A percentile compares a stretch with the other conserved stretches of the same genome.
Conservation (phyloP, 805 yeast genomes). For the Blastobotrys mokoenaii region DNA sequence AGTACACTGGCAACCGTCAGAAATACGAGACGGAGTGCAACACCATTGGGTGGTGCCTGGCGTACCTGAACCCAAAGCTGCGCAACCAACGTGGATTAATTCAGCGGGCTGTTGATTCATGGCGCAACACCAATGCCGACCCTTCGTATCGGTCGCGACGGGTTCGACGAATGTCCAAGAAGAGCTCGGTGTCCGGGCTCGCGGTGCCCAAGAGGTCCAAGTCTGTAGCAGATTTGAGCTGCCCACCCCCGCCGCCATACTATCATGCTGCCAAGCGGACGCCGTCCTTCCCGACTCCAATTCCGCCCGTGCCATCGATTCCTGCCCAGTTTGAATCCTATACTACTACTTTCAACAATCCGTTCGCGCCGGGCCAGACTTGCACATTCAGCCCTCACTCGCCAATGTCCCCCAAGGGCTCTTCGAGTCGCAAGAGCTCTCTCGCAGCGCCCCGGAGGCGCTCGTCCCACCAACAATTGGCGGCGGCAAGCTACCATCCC, state of each 20-base stretch:
- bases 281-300: not conserved
- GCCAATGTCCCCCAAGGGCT: not conserved
- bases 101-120: slow-evolving; percentile 45
- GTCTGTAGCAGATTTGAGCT: slow-evolving; percentile 1
- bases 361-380: slow-evolving; percentile 3
- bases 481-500: not conserved
- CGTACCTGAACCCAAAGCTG: slow-evolving; percentile 36
- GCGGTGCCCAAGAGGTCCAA: slow-evolving; percentile 1
- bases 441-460: not conserved
- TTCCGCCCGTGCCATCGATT: not conserved
- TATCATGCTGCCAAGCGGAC: slow-evolving; percentile 2
- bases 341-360: slow-evolving; percentile 3
- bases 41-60: slow-evolving; percentile 41
- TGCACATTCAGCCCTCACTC: not conserved
- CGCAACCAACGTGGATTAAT: slow-evolving; percentile 38
- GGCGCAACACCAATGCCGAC: slow-evolving; percentile 41
- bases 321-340: not conserved
- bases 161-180: slow-evolving; percentile 23
- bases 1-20: slow-evolving; percentile 38
- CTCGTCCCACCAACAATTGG: not conserved
- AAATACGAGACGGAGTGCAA: slow-evolving; percentile 42
- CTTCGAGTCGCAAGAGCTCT: not conserved
- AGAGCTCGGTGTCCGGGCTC: not conserved
- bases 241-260: not conserved
- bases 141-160: slow-evolving; percentile 36